Conservation (phyloP, 306 rosid species). For the Carpinus fangiana region DNA sequence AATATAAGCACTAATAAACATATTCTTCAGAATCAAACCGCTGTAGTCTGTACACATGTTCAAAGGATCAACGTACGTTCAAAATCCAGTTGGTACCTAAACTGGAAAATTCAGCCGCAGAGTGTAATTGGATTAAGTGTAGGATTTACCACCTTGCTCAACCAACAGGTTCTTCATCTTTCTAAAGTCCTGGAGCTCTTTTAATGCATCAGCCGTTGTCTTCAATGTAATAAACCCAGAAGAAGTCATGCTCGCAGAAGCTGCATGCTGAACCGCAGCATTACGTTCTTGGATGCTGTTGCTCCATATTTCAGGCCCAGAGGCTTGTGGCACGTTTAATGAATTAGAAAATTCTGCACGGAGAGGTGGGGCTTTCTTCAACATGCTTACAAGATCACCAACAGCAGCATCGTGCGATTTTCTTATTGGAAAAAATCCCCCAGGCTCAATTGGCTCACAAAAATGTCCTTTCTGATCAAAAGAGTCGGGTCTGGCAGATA, state of each 20-base stretch:
- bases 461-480: constrained; percentile 45
- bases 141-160: constrained; percentile 37
- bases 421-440: constrained; percentile 55
- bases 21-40: constrained; percentile 22
- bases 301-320: constrained; percentile 38
- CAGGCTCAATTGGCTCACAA: constrained; percentile 49
- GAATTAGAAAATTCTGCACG: constrained; percentile 55
- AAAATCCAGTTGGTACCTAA: constrained; percentile 5
- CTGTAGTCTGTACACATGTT: constrained; percentile 24
- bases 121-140: constrained; percentile 27
- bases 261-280: constrained; percentile 31
- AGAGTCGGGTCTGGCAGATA: constrained; percentile 50
- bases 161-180: constrained; percentile 66
- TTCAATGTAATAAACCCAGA: constrained; percentile 41
- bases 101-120: constrained; percentile 6
- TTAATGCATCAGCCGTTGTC: constrained; percentile 79
- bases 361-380: constrained; percentile 80
- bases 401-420: constrained; percentile 84
- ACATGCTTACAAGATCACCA: constrained; percentile 72
- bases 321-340: constrained; percentile 26
- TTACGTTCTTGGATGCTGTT: constrained; percentile 35
- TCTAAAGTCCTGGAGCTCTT: constrained; percentile 78
- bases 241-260: constrained; percentile 40
- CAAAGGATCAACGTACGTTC: constrained; percentile 18
- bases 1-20: neutral